phyloP scores from a whole-genome alignment of 148 eudicot genomes.

The Chenopodium berlandieri region DNA sequence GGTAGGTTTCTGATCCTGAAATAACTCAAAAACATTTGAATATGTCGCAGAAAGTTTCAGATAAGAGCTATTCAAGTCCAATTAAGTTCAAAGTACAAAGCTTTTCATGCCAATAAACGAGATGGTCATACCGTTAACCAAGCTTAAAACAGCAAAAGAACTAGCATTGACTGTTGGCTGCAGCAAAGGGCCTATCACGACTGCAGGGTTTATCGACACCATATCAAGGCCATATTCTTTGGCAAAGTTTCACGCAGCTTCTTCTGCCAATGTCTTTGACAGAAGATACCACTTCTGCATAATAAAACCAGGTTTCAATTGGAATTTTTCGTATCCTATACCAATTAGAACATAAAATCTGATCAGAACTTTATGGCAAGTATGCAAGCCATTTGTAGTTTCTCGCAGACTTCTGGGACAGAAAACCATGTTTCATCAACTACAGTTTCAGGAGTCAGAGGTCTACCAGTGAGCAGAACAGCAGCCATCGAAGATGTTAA shows the following conservation, averaged over 20 bases:
- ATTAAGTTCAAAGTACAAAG: neutral
- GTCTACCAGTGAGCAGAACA: conserved; percentile 12
- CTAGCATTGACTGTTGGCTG: conserved; percentile 36
- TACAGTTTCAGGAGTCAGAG: conserved; percentile 27
- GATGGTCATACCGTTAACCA: conserved; percentile 26
- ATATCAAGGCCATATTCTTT: conserved; percentile 38
- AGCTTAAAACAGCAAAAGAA: conserved; percentile 13
- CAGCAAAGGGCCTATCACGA: conserved; percentile 45
- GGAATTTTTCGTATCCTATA: neutral
- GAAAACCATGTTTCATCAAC: conserved; percentile 58
- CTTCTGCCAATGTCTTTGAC: conserved; percentile 54
- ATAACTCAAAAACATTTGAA: neutral
- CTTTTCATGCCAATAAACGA: neutral
- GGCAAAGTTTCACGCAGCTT: conserved; percentile 46
- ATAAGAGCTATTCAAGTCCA: neutral
- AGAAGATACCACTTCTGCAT: conserved; percentile 42
- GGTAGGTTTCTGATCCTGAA: conserved; percentile 46
- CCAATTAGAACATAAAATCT: neutral
- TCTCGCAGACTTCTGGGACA: conserved; percentile 29
- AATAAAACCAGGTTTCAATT: neutral
- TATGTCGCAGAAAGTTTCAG: neutral
- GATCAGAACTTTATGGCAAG: neutral
- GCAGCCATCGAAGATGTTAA: conserved; percentile 48
- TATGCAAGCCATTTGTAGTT: conserved; percentile 24
- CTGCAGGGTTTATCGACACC: conserved; percentile 37